Conservation (phyloP, 1,284 basidiomycete species). For the Kwoniella shivajii region DNA sequence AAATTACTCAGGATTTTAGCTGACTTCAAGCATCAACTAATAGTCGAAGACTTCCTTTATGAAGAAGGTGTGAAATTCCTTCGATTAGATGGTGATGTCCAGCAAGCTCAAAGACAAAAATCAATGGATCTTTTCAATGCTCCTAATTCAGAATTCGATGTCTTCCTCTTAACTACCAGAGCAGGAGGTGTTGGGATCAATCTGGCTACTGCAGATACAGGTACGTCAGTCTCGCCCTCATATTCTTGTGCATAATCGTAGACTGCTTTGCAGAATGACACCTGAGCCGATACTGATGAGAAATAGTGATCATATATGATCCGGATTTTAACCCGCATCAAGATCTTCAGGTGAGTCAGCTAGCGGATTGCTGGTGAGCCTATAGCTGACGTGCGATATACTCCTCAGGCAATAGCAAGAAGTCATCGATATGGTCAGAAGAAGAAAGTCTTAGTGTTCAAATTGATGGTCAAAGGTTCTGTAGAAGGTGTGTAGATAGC, state of each 20-base stretch:
- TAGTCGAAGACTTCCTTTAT: slow-evolving; percentile 84
- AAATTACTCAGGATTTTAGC: not conserved
- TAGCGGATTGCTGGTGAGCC: not conserved
- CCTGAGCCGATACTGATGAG: slow-evolving; percentile 9
- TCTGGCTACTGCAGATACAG: slow-evolving; percentile 59
- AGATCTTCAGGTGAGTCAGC: slow-evolving; percentile 47
- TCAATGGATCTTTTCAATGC: slow-evolving; percentile 93
- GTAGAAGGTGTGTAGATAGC: slow-evolving; percentile 68
- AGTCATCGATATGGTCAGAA: slow-evolving; percentile 64
- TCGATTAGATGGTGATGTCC: slow-evolving; percentile 88
- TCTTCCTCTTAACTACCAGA: slow-evolving; percentile 89
- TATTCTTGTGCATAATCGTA: not conserved
- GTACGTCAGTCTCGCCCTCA: slow-evolving; percentile 36
- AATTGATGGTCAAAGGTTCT: slow-evolving; percentile 84
- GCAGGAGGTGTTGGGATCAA: slow-evolving; percentile 97
- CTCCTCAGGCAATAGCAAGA: slow-evolving; percentile 78
- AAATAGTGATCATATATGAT: slow-evolving; percentile 80
- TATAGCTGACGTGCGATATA: not conserved
- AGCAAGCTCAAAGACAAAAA: slow-evolving; percentile 82
- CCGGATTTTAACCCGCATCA: slow-evolving; percentile 93
- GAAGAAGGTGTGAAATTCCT: slow-evolving; percentile 90
- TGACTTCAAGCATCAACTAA: not conserved
- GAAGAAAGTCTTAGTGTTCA: slow-evolving; percentile 75
- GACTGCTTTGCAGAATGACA: not conserved
- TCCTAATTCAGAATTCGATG: slow-evolving; percentile 79